These are phyloP conservation scores for Fusarium equiseti DNA, from an alignment of 2,329 filamentous ascomycete species.

Conservation along the genomic window DNA sequence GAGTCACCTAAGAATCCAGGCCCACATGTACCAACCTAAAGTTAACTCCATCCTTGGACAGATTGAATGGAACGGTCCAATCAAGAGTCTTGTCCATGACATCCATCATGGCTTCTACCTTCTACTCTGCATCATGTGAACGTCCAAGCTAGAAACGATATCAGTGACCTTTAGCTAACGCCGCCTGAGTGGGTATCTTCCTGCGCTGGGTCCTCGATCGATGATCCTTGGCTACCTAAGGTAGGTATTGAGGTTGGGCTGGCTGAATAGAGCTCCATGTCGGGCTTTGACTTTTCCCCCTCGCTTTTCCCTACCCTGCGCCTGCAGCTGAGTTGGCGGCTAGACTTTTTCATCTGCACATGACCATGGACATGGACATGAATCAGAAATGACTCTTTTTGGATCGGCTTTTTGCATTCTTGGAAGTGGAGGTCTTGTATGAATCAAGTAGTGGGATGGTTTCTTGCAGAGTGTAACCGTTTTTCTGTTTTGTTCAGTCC, in stretches of 20 bases:
- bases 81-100: background rate
- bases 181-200: constrained; percentile 1
- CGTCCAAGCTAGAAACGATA: constrained; percentile 6
- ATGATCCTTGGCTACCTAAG: constrained; percentile 20
- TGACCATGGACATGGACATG: constrained; percentile 28
- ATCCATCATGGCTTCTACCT: constrained; percentile 20
- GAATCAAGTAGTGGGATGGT: constrained; percentile 13
- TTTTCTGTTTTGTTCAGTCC: constrained; percentile 5
- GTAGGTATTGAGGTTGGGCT: constrained; percentile 2
- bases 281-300: constrained; percentile 5
- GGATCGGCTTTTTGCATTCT: constrained; percentile 11
- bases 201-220: constrained; percentile 22
- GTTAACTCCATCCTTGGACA: constrained; percentile 11
- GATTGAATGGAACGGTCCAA: constrained; percentile 8
- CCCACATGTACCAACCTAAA: constrained; percentile 15
- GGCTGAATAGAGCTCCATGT: background rate
- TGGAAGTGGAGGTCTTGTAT: constrained; percentile 23
- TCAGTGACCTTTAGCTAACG: background rate
- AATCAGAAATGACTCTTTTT: constrained; percentile 20
- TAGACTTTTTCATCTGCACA: constrained; percentile 34
- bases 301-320: constrained; percentile 20
- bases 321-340: constrained; percentile 25
- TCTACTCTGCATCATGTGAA: constrained; percentile 25
- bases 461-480: background rate
- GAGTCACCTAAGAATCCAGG: constrained; percentile 6